phyloP scores from a whole-genome alignment of 2,329 filamentous ascomycete genomes.

The Fusarium sp. region DNA sequence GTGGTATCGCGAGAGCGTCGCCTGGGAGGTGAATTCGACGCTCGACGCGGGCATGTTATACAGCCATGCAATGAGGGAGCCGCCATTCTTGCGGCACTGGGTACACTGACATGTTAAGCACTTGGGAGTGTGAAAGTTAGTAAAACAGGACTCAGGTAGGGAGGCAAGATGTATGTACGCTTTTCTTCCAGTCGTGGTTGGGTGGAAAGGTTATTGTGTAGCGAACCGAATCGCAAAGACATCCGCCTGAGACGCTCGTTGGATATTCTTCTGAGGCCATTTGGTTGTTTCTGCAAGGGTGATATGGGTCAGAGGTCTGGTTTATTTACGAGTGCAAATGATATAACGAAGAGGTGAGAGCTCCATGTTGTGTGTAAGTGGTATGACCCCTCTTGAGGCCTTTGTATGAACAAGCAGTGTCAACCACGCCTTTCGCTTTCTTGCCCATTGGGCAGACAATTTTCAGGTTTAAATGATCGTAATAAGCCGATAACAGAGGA shows the following conservation, averaged over 20 bases:
- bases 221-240: constrained; percentile 64
- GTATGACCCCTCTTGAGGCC: constrained; percentile 16
- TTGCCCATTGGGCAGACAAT: constrained; percentile 1
- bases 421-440: constrained; percentile 49
- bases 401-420: constrained; percentile 43
- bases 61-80: constrained; percentile 60
- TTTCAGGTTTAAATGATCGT: constrained; percentile 10
- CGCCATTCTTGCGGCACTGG: constrained; percentile 67
- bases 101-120: constrained; percentile 66
- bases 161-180: constrained; percentile 50
- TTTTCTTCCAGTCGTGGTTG: constrained; percentile 59
- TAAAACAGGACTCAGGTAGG: background rate
- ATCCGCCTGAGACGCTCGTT: constrained; percentile 62
- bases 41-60: constrained; percentile 55
- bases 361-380: constrained; percentile 8
- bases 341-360: constrained; percentile 7
- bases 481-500: constrained; percentile 25
- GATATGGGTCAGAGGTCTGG: background rate
- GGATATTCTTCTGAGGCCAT: constrained; percentile 51
- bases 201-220: constrained; percentile 63
- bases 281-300: background rate
- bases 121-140: constrained; percentile 45
- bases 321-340: constrained; percentile 1
- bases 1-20: constrained; percentile 57
- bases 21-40: constrained; percentile 53